These are phyloP conservation scores for Penstemon davidsonii DNA, from an alignment of 257 asterid genomes.

Conservation along the genomic window DNA sequence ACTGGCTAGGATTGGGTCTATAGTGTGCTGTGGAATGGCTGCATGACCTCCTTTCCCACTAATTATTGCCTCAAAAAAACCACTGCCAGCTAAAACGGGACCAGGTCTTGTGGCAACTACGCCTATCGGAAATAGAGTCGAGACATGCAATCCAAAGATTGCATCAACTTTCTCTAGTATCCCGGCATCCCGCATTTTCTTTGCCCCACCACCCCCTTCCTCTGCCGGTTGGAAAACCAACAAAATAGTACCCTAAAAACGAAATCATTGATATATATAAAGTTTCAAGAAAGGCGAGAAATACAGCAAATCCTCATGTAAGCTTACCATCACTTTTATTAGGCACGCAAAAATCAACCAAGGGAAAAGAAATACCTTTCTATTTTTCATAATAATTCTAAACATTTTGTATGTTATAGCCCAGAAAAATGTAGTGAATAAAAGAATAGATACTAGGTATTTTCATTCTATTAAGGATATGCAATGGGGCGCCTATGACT, in stretches of 20 bases:
- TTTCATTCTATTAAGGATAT: too few species aligned
- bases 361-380: too few species aligned
- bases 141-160: slow-evolving; percentile 60
- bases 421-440: too few species aligned
- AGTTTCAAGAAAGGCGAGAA: not conserved
- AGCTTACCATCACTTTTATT: not conserved
- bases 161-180: slow-evolving; percentile 55
- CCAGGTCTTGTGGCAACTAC: slow-evolving; percentile 45
- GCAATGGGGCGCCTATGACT: too few species aligned
- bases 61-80: slow-evolving; percentile 60
- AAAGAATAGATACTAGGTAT: too few species aligned
- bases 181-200: slow-evolving; percentile 59
- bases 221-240: slow-evolving; percentile 85
- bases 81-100: slow-evolving; percentile 57
- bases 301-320: not conserved
- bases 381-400: too few species aligned
- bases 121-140: slow-evolving; percentile 41
- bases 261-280: not conserved
- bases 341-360: not conserved
- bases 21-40: slow-evolving; percentile 60
- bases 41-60: slow-evolving; percentile 79
- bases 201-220: slow-evolving; percentile 78
- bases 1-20: slow-evolving; percentile 63
- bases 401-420: too few species aligned
- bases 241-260: slow-evolving; percentile 57